These are phyloP conservation scores for Aspergillus arachidicola DNA, from an alignment of 2,329 filamentous ascomycete genomes.

Conservation along the genomic window DNA sequence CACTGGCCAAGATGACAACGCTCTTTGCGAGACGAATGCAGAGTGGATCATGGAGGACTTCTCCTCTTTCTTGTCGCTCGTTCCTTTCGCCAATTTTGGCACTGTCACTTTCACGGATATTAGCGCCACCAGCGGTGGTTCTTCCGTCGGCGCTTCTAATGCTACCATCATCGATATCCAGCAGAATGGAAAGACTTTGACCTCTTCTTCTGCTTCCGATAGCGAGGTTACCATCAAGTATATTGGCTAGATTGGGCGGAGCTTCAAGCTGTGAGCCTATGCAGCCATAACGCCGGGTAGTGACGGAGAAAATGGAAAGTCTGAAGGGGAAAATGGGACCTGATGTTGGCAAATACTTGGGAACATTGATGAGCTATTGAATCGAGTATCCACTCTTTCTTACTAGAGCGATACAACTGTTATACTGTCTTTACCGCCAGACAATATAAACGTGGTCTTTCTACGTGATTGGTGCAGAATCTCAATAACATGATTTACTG, in stretches of 20 bases:
- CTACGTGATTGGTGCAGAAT: too few relatives aligned
- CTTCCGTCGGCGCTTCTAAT: slow-evolving; percentile 37
- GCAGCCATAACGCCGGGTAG: background rate
- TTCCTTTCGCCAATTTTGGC: slow-evolving; percentile 52
- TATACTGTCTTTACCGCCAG: too few relatives aligned
- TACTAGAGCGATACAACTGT: too few relatives aligned
- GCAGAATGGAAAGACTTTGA: slow-evolving; percentile 42
- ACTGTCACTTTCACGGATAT: slow-evolving; percentile 53
- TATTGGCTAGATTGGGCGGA: background rate
- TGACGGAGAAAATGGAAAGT: background rate
- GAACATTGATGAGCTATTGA: too few relatives aligned
- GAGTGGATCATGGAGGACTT: slow-evolving; percentile 60
- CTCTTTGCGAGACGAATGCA: slow-evolving; percentile 59
- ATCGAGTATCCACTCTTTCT: too few relatives aligned
- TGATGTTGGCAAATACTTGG: background rate
- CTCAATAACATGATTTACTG: too few relatives aligned
- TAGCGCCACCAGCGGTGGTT: slow-evolving; percentile 33
- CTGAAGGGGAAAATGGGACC: too few relatives aligned
- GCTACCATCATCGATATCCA: slow-evolving; percentile 51
- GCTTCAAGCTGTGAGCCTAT: background rate
- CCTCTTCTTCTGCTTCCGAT: slow-evolving; percentile 27
- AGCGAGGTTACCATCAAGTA: slow-evolving; percentile 29
- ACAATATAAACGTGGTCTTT: too few relatives aligned
- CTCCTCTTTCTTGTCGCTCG: slow-evolving; percentile 37
- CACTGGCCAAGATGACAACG: slow-evolving; percentile 38